Evolutionary conservation across 345 rosid genomes (phyloP).

Genomic region (Eucalyptus rudis): DNA sequence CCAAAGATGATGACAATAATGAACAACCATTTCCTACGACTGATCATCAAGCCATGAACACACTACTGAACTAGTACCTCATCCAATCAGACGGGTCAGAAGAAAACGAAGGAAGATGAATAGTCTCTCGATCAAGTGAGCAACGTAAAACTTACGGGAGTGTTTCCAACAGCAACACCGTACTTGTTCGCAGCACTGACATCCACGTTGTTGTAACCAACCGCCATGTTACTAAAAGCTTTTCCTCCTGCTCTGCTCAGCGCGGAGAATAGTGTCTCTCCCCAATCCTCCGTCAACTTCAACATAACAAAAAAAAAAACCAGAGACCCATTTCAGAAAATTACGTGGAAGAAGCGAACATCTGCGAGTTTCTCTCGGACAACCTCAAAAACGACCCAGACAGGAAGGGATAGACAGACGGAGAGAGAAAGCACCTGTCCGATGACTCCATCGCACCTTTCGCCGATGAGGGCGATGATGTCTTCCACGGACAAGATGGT

Average conservation of each 20-base stretch:
- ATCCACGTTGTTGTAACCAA: constrained; percentile 95
- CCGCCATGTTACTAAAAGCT: constrained; percentile 98
- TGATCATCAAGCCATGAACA: background rate
- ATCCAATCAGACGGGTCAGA: background rate
- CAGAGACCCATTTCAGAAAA: background rate
- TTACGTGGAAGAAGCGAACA: background rate
- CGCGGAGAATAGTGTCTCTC: constrained; percentile 83
- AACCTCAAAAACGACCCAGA: background rate
- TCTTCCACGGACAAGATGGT: constrained; percentile 91
- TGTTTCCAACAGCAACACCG: constrained; percentile 90
- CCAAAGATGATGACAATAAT: background rate
- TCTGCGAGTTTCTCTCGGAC: background rate
- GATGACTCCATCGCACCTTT: constrained; percentile 90
- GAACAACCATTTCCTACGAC: background rate
- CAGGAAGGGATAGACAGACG: background rate
- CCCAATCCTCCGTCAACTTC: constrained; percentile 95
- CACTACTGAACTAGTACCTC: background rate
- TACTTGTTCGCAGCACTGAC: constrained; percentile 92
- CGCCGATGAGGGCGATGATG: constrained; percentile 73
- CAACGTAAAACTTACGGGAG: constrained; percentile 51
- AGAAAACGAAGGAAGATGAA: background rate
- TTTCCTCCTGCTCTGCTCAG: constrained; percentile 88
- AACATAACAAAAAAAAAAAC: background rate
- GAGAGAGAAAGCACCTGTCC: constrained; percentile 50
- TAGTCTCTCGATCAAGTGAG: background rate